Conservation (phyloP, 2,329 filamentous ascomycete species). For the Colletotrichum tropicale region DNA sequence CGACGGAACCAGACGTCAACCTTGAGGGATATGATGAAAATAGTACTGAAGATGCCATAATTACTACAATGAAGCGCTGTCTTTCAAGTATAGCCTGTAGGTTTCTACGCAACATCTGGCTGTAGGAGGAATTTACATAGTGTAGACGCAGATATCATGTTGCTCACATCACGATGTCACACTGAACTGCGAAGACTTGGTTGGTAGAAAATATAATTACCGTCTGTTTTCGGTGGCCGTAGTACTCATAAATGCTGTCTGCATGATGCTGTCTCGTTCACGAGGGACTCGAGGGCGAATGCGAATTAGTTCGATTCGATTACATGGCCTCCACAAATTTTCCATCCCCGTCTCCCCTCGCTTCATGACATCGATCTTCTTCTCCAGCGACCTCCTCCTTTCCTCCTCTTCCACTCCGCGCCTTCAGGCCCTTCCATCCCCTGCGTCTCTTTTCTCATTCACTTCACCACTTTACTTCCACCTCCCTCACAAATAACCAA, state of each 20-base stretch:
- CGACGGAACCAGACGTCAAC: background rate
- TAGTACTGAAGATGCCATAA: fast-evolving
- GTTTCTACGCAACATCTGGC: background rate
- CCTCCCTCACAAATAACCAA: background rate
- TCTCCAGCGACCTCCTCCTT: background rate
- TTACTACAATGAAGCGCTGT: fast-evolving
- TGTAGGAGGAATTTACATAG: fast-evolving
- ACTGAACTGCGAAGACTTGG: background rate
- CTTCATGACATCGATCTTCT: background rate
- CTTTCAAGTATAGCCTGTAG: background rate
- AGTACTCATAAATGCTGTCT: background rate
- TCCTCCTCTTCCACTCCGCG: background rate
- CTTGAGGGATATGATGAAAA: background rate
- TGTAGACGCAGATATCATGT: fast-evolving
- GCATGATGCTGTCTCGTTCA: background rate
- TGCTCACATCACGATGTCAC: background rate
- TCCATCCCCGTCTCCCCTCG: background rate
- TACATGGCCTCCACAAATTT: background rate
- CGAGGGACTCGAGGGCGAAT: background rate
- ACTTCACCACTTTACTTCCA: background rate
- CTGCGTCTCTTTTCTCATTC: background rate
- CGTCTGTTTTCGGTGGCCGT: background rate
- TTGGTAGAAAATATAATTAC: background rate
- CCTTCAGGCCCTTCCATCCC: background rate
- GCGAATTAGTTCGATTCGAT: conserved; percentile 5